These are phyloP conservation scores for Botrytis tulipae DNA, from an alignment of 2,329 filamentous ascomycete genomes.

Conservation along the genomic window DNA sequence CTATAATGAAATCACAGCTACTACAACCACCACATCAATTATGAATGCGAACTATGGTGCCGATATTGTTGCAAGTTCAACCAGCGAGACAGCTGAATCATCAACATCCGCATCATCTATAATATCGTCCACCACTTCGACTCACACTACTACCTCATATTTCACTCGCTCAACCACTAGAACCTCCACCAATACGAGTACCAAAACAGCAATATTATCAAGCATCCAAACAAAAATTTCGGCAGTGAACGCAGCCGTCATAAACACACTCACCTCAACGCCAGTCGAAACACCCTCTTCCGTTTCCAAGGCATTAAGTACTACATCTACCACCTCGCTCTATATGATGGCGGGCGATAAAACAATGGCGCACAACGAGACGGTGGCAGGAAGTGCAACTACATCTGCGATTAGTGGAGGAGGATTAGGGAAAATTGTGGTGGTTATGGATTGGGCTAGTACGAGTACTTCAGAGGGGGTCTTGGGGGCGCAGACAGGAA, in stretches of 20 bases:
- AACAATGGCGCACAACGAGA: background rate
- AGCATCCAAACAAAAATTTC: background rate
- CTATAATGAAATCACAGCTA: constrained; percentile 19
- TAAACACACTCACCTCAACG: background rate
- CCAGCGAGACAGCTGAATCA: background rate
- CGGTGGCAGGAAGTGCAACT: background rate
- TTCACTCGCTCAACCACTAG: background rate
- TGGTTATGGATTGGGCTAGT: constrained; percentile 15
- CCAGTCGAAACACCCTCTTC: background rate
- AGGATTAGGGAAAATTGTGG: background rate
- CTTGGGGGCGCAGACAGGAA: background rate
- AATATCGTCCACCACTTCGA: background rate
- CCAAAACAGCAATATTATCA: background rate
- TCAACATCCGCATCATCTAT: background rate
- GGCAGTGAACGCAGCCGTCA: background rate
- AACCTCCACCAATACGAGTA: background rate
- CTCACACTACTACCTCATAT: background rate
- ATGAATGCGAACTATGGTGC: constrained; percentile 19
- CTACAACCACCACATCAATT: constrained; percentile 13
- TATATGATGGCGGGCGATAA: background rate
- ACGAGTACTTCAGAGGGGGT: background rate
- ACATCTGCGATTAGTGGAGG: background rate
- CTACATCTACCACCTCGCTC: no score
- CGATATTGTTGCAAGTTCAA: background rate
- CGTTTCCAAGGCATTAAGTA: background rate